Evolutionary conservation across 257 asterid species (phyloP), one percentile per base, ranked within the genome.

Genomic region (Rubia yunnanensis): DNA sequence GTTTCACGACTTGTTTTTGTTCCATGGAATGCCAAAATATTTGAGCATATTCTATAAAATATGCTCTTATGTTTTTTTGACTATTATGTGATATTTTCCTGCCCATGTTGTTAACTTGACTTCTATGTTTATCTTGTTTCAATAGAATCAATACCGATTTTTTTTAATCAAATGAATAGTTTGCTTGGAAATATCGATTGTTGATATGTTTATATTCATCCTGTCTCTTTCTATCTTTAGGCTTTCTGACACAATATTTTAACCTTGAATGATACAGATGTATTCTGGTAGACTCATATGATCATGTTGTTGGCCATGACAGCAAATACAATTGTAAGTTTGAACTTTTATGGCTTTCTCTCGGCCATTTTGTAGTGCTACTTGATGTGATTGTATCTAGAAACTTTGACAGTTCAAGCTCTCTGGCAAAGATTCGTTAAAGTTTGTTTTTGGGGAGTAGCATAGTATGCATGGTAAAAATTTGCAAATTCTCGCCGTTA

Each of bases 221-320:
- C 27, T 7, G 5, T 64, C 31, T 41, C 20, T 24, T 31, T 59
- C 36, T 22, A 36, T 59, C 32, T 0, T 41, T 35, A 7, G 11
- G 3, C 22, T 9, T 24, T 32, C 57, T 70, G 64, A 20, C n/a
- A 20, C 22, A 41, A 32, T n/a, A 36, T 53, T 70, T 41, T 32
- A 54, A 55, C 22, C 39, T 30, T 50, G 38, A 55, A 28, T 76
- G 50, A 59, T 73, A 76, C 88, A 92, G 98, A 74, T 92, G 98
- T 77, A 88, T 92, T 71, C 80, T 92, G 95, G 98, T 92, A 68
- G 96, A 88, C 72, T 94, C 84, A 80, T 84, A 84, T 73, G 98
- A 92, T 64, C 72, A 32, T n/a, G 98, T 92, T 39, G 84, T 86
- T 59, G 98, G 98, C 52, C 98, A 92, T 70, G 98, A 92, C 55